Conservation (phyloP, 73 alveolate genomes). For the Paramecium sexaurelia region DNA sequence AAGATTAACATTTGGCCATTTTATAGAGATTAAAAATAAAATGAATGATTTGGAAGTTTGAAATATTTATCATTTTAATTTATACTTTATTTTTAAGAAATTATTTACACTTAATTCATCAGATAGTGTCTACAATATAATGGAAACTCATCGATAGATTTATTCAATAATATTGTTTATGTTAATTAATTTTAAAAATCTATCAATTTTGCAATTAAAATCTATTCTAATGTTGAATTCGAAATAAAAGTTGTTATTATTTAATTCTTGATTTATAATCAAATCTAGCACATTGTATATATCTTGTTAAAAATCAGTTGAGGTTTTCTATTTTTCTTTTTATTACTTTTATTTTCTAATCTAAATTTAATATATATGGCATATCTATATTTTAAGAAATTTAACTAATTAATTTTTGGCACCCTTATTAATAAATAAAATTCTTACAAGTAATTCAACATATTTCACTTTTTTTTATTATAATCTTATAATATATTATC, state of each 20-base stretch:
- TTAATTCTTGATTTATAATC: background rate
- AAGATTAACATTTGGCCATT: background rate
- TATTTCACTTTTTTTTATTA: background rate
- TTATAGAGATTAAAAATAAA: constrained; percentile 18
- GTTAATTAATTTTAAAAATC: too few relatives aligned
- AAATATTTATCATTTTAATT: background rate
- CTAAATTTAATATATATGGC: too few relatives aligned
- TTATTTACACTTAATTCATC: background rate
- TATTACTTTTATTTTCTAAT: background rate
- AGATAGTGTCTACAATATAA: too few relatives aligned
- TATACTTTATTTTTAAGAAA: background rate
- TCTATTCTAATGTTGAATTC: background rate
- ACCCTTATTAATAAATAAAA: background rate
- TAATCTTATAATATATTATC: background rate
- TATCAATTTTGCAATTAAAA: too few relatives aligned
- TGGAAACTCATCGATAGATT: background rate
- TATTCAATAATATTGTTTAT: too few relatives aligned
- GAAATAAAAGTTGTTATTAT: background rate
- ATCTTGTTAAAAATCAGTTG: background rate
- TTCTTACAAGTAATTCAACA: background rate
- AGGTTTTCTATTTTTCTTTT: background rate
- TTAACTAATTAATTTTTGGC: background rate
- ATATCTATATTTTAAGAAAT: background rate
- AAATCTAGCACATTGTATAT: background rate
- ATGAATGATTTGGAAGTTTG: constrained; percentile 32